Evolutionary conservation across 805 yeast genomes (phyloP).

Genomic region (Metschnikowia arizonensis): DNA sequence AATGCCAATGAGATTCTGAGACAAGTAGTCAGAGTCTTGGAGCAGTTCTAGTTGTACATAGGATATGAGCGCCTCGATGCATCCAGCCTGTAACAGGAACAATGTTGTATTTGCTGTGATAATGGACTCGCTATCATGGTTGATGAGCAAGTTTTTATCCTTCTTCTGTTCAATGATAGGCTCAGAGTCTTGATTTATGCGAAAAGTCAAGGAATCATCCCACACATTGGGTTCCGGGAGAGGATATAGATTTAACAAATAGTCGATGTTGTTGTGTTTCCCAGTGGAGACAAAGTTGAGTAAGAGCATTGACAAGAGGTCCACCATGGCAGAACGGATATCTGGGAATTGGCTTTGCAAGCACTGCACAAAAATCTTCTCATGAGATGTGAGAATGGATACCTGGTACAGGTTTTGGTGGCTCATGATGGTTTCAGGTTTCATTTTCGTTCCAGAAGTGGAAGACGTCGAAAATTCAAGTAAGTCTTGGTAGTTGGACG

Average conservation of each 20-base stretch:
- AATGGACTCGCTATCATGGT: conserved; percentile 27
- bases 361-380: conserved; percentile 27
- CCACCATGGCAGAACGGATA: conserved; percentile 35
- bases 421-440: conserved; percentile 40
- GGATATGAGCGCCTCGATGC: conserved; percentile 31
- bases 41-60: conserved; percentile 40
- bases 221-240: conserved; percentile 31
- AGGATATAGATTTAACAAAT: conserved; percentile 29
- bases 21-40: conserved; percentile 35
- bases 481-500: conserved; percentile 36
- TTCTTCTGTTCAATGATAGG: conserved; percentile 17
- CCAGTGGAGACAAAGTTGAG: conserved; percentile 38
- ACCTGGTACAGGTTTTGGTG: conserved; percentile 38
- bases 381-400: conserved; percentile 26
- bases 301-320: conserved; percentile 31
- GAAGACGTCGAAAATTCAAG: conserved; percentile 34
- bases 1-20: conserved; percentile 24
- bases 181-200: conserved; percentile 21
- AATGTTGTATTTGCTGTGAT: conserved; percentile 20
- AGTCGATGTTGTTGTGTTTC: conserved; percentile 32
- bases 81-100: conserved; percentile 27
- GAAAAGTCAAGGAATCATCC: conserved; percentile 22
- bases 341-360: conserved; percentile 32
- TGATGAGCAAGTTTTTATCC: conserved; percentile 20
- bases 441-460: conserved; percentile 36